phyloP scores from a whole-genome alignment of 345 rosid genomes.

The Brassica rapa region DNA sequence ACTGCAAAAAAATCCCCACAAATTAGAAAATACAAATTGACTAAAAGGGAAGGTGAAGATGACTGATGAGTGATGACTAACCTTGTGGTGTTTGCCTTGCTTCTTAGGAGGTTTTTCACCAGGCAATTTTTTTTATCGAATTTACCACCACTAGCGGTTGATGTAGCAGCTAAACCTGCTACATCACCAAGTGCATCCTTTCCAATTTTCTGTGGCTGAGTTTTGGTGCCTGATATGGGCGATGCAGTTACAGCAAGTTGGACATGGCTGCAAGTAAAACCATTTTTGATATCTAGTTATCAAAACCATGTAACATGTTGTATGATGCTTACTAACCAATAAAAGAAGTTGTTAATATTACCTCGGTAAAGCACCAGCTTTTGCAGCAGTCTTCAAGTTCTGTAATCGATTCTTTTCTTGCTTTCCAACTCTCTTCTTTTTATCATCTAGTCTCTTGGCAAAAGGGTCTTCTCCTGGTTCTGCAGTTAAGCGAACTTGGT shows the following conservation, averaged over 20 bases:
- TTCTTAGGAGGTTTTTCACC: slow-evolving; percentile 83
- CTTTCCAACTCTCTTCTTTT: slow-evolving; percentile 74
- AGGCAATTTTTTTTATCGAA: slow-evolving; percentile 83
- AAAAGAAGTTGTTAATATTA: slow-evolving; percentile 30
- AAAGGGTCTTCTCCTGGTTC: slow-evolving; percentile 89
- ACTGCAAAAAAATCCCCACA: slow-evolving; percentile 48
- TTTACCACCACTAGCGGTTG: slow-evolving; percentile 96
- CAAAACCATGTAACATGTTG: slow-evolving; percentile 3
- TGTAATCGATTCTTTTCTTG: slow-evolving; percentile 68
- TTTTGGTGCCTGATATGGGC: slow-evolving; percentile 81
- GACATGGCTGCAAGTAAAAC: slow-evolving; percentile 60
- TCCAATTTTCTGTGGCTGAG: slow-evolving; percentile 60
- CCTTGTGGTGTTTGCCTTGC: slow-evolving; percentile 89
- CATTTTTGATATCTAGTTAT: slow-evolving; percentile 16
- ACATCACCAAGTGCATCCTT: slow-evolving; percentile 77
- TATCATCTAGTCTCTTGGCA: slow-evolving; percentile 73
- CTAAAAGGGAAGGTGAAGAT: background rate
- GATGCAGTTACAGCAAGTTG: slow-evolving; percentile 83
- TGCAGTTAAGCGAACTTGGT: slow-evolving; percentile 39
- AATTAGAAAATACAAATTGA: background rate
- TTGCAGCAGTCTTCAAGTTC: slow-evolving; percentile 75
- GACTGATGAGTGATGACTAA: slow-evolving; percentile 29
- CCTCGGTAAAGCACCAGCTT: slow-evolving; percentile 93
- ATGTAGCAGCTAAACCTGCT: slow-evolving; percentile 84
- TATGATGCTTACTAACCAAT: background rate